Evolutionary conservation across 139 green algal genomes (phyloP).

Genomic region (Edaphochlamys debaryana): DNA sequence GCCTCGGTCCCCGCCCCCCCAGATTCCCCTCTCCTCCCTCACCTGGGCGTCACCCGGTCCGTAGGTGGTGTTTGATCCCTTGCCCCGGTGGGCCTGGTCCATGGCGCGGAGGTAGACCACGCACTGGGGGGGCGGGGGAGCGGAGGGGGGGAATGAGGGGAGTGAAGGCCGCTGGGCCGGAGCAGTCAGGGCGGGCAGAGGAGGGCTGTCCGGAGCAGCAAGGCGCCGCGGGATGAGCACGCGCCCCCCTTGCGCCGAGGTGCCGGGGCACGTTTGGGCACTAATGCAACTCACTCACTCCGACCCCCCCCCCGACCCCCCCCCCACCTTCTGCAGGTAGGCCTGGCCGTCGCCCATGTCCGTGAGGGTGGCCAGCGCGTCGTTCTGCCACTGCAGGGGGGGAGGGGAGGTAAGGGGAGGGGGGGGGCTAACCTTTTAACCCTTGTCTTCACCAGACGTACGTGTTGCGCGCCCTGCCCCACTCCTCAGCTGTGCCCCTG

Average conservation of each 20-base stretch:
- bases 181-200: too few relatives aligned
- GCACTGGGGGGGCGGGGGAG: neutral
- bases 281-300: neutral
- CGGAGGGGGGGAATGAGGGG: too few relatives aligned
- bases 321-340: conserved; percentile 19
- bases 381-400: neutral
- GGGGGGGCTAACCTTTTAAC: too few relatives aligned
- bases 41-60: neutral
- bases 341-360: neutral
- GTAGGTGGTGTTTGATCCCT: neutral
- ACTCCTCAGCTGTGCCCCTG: too few relatives aligned
- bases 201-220: neutral
- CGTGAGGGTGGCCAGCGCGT: neutral
- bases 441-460: too few relatives aligned
- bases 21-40: too few relatives aligned
- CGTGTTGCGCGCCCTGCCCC: too few relatives aligned
- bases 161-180: neutral
- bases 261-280: too few relatives aligned
- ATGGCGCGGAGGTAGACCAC: neutral
- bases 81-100: conserved; percentile 10
- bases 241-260: too few relatives aligned
- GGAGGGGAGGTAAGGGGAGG: too few relatives aligned
- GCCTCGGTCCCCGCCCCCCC: too few relatives aligned
- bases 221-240: neutral
- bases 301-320: too few relatives aligned